Conservation (phyloP, 805 yeast species). For the Candida ovalis region DNA sequence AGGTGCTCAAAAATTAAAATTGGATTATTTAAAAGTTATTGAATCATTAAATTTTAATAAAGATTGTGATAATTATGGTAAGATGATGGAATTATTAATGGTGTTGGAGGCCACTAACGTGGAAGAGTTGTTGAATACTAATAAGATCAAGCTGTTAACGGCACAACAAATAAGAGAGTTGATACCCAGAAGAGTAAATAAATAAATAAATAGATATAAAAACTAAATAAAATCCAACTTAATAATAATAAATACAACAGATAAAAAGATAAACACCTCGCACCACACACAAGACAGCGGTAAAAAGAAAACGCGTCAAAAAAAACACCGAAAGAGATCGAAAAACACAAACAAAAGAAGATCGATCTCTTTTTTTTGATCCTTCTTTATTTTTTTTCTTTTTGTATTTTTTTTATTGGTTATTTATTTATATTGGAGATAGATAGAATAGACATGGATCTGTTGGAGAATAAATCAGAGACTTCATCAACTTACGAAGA, state of each 20-base stretch:
- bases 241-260: not conserved
- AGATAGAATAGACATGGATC: no score
- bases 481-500: constrained; percentile 10
- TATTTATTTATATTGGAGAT: no score
- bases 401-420: no score
- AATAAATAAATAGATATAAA: not conserved
- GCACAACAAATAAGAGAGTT: constrained; percentile 14
- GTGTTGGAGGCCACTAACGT: constrained; percentile 9
- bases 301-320: no score
- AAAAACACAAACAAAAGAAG: no score
- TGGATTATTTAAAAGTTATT: constrained; percentile 33
- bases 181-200: constrained; percentile 8
- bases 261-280: no score
- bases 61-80: constrained; percentile 18
- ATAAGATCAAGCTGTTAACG: constrained; percentile 4
- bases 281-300: no score
- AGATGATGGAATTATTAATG: constrained; percentile 15
- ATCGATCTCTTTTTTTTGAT: no score
- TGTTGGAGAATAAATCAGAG: constrained; percentile 8
- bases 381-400: no score
- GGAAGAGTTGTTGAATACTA: not conserved
- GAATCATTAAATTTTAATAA: constrained; percentile 18
- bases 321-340: no score
- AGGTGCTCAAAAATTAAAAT: constrained; percentile 34
- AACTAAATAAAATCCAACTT: not conserved